Evolutionary conservation across 2,329 filamentous ascomycete species (phyloP), one percentile per base, ranked within the genome.

Genomic region (Penicillium sp.): DNA sequence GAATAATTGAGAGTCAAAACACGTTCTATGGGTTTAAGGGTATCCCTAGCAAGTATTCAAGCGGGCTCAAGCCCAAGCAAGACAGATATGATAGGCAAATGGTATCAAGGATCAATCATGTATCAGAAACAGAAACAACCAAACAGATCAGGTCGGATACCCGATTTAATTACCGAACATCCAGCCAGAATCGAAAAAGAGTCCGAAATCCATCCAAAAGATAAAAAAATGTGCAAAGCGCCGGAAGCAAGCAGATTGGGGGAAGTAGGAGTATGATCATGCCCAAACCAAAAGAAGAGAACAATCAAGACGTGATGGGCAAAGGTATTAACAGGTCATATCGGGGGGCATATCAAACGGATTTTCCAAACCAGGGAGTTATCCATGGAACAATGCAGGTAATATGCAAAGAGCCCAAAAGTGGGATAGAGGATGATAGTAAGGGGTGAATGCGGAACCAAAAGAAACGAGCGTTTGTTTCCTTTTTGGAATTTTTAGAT

Each of bases 301-400:
- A 46, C 7, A 37, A 38, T 7, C 30, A 38, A 60, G 58, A n/a
- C 53, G 43, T 35, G 53, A 26, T 35, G 42, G n/a, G 30, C 30
- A 40, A 56, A 56, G 52, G 40, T 55, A 66, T 68, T 65, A 66
- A 65, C 66, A 67, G 37, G 60, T 68, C 62, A 64, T 68, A 65
- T 62, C 61, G 25, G 65, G 65, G 65, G 35, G 57, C 59, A 65
- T 66, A 55, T 62, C 61, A 64, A 48, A 51, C 61, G 63, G 59
- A 58, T 54, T 52, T 52, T 52, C 65, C 65, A 67, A 66, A 57
- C 65, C 65, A 65, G 64, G 64, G 64, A 67, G 10, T 38, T 43
- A 54, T 61, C 59, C 62, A 62, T 60, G 59, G 59, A 60, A 63
- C 52, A 55, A 63, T 57, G 54, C 57, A 60, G 38, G 8, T 28